Evolutionary conservation across 2,329 filamentous ascomycete species (phyloP), one percentile per base, ranked within the genome.

Genomic region (Lasiodiplodia theobromae): DNA sequence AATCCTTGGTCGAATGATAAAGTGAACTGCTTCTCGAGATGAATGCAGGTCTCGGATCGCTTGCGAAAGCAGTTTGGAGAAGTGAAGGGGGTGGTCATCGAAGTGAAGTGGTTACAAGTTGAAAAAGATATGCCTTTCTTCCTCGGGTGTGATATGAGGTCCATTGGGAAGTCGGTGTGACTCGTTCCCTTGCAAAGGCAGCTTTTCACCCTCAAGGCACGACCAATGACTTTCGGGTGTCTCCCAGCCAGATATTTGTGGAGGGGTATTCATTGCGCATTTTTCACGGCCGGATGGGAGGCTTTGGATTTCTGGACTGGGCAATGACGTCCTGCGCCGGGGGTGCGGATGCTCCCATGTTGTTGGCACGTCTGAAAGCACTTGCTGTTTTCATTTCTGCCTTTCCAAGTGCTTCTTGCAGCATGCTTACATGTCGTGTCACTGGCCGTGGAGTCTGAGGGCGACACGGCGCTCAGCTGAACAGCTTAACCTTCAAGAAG

Each of bases 401-500:
- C 44, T 51, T 52, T 34, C n/a, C 23, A 38, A 52, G 47, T 25
- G 47, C 44, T 38, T 52, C 31, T 34, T 34, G n/a, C n/a, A 52
- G 40, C 60, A 64, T 16, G 28, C 60, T 52, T 49, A 25, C 31
- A 28, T 21, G 51, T 49, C 23, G 21, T 8, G 44, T 52, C 60
- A 64, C 60, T 34, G 28, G 44, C 8, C 25, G 60, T 38, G 25
- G 16, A 14, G 8, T 37, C 23, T 34, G 58, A 63, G 44, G 58
- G 23, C 21, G 28, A 47, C 28, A 52, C 21, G n/a, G 44, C 44
- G n/a, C 56, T 67, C 44, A 67, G 14, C 44, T 60, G 53, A 67
- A 67, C n/a, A 60, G 28, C 44, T 67, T 57, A 14, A 67, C 65
- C 31, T 67, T 60, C 37, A 67, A 16, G 28, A 67, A 67, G 40